A percentile compares a stretch with the other conserved stretches of the same genome.
phyloP scores from a whole-genome alignment of 1,139 yeast genomes.

The Candida tunisiensis region DNA sequence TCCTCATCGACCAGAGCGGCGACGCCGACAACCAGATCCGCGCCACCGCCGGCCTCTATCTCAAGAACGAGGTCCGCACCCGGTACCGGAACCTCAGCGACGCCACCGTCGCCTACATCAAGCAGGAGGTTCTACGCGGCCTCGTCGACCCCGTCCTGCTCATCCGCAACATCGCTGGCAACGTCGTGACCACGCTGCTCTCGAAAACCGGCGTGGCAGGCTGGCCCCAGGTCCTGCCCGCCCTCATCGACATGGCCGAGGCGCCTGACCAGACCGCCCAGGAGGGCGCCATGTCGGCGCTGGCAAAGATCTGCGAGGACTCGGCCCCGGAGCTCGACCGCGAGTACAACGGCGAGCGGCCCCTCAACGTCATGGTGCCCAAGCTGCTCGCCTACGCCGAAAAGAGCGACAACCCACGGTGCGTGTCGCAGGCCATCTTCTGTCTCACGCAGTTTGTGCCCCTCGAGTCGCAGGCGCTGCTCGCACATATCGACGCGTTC shows the following conservation, averaged over 20 bases:
- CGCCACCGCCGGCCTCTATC: constrained; percentile 77
- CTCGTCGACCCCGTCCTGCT: constrained; percentile 39
- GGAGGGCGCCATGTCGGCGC: constrained; percentile 70
- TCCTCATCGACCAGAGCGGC: constrained; percentile 39
- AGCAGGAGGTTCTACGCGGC: constrained; percentile 52
- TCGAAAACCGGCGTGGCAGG: constrained; percentile 48
- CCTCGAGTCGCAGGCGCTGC: constrained; percentile 45
- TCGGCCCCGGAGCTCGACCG: constrained; percentile 38
- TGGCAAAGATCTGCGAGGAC: constrained; percentile 83
- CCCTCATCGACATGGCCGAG: constrained; percentile 42
- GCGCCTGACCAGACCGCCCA: constrained; percentile 28
- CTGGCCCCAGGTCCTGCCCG: constrained; percentile 66
- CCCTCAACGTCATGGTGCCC: constrained; percentile 51
- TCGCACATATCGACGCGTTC: constrained; percentile 49
- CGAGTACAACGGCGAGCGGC: constrained; percentile 49
- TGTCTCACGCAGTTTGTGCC: constrained; percentile 70
- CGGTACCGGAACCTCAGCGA: constrained; percentile 16
- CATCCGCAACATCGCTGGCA: constrained; percentile 80
- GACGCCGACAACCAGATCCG: constrained; percentile 39
- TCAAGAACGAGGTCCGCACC: constrained; percentile 47
- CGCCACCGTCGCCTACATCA: constrained; percentile 24
- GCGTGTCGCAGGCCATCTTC: constrained; percentile 47
- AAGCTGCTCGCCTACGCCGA: constrained; percentile 38
- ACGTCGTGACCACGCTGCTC: constrained; percentile 71
- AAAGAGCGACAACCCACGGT: constrained; percentile 23